Evolutionary conservation across 2,329 filamentous ascomycete genomes (phyloP), one percentile per base, ranked within the genome.

Genomic region (Capronia coronata): DNA sequence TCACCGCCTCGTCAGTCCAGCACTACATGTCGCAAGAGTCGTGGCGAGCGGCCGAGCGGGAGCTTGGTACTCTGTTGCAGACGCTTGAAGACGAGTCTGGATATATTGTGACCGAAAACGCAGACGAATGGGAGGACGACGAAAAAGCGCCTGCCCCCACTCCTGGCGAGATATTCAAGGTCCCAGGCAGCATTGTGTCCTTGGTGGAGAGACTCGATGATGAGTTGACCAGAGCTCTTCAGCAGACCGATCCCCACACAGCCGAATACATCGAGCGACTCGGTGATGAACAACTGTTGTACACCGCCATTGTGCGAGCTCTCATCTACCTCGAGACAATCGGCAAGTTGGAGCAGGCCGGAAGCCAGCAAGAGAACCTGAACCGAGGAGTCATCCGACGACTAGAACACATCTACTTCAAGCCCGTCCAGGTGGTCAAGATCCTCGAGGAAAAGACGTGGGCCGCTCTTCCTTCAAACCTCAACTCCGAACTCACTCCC

Each of bases 51-150:
- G 91, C 93, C 32, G 86, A 95, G 71, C 82, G 84, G 67, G 93
- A 98, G 66, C 83, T 97, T 55, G 79, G 79, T 11, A 77, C 77
- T 41, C 79, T 98, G 23, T 77, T 98, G 34, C 74, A 82, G 54
- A 82, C 89, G 14, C 82, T 98, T 34, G 87, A 94, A 68, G 71
- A 78, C 53, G 87, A 87, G 72, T 76, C 77, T 54, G 82, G 93
- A 57, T 86, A 91, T 65, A 76, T 97, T 44, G 87, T 98, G 41
- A 76, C 93, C 19, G 93, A 98, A 72, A 83, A 80, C 60, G 93
- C 88, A 18, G 93, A 98, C 67, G 93, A 98, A 71, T 97, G 93
- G 93, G 93, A 98, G 61, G 93, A 98, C 64, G 94, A 98, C 61
- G 94, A 98, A 63, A 97, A 96, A 76, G 79, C 83, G 34, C 93